These are phyloP conservation scores for Starmerella geochares DNA, from an alignment of 805 yeast genomes.

Conservation along the genomic window DNA sequence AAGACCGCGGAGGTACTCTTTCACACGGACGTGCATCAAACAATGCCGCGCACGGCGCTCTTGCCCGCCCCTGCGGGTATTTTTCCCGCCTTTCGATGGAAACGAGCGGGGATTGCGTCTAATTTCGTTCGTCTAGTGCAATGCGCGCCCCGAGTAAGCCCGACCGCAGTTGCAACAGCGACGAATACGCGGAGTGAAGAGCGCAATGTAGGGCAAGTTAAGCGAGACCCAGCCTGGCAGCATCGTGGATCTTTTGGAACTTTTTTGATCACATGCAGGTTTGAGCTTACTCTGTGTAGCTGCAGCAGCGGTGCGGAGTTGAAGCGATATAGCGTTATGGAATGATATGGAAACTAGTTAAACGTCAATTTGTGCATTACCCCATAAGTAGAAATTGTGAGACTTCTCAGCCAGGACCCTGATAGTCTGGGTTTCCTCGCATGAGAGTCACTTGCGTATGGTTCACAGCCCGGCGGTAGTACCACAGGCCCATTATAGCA, in stretches of 20 bases:
- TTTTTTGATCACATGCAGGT: too few relatives aligned
- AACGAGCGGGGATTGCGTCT: too few relatives aligned
- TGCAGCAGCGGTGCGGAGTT: too few relatives aligned
- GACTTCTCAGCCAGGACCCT: background rate
- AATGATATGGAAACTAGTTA: background rate
- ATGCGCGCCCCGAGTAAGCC: too few relatives aligned
- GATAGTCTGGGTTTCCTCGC: background rate
- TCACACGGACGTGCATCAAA: too few relatives aligned
- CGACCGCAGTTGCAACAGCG: too few relatives aligned
- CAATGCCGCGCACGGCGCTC: background rate
- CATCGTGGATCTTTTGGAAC: too few relatives aligned
- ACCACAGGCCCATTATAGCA: background rate
- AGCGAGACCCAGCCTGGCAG: too few relatives aligned
- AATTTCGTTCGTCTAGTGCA: too few relatives aligned
- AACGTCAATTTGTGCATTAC: background rate
- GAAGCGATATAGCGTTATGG: background rate
- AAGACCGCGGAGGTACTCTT: too few relatives aligned
- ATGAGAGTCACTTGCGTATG: background rate
- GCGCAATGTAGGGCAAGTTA: background rate
- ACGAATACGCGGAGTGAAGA: background rate
- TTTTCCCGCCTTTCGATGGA: background rate
- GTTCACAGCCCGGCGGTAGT: background rate
- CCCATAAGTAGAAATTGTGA: too few relatives aligned
- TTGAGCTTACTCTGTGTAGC: too few relatives aligned
- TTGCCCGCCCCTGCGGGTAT: background rate